Conservation (phyloP, 1,139 yeast species). For the Taphrina sp. region DNA sequence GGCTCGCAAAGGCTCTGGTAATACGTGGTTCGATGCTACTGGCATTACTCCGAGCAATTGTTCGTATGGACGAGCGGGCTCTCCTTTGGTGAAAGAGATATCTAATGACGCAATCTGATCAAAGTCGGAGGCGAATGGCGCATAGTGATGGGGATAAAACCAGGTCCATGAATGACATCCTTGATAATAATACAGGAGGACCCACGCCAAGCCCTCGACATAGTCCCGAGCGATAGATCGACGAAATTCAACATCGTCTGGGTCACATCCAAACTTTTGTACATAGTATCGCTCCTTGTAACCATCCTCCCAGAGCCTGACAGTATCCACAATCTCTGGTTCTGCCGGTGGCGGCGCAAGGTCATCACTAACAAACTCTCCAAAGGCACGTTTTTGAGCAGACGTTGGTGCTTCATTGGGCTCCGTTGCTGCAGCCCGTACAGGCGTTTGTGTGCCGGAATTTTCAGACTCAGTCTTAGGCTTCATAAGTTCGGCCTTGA, state of each 20-base stretch:
- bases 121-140: slow-evolving; percentile 94
- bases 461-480: slow-evolving; percentile 47
- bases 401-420: slow-evolving; percentile 36
- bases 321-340: slow-evolving; percentile 49
- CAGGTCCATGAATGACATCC: slow-evolving; percentile 99
- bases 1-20: slow-evolving; percentile 79
- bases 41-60: slow-evolving; percentile 97
- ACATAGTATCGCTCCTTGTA: slow-evolving; percentile 78
- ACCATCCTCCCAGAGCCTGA: slow-evolving; percentile 82
- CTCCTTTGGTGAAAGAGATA: slow-evolving; percentile 64
- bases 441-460: slow-evolving; percentile 36
- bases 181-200: slow-evolving; percentile 84
- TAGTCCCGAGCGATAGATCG: slow-evolving; percentile 68
- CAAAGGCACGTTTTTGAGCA: slow-evolving; percentile 31
- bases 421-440: slow-evolving; percentile 33
- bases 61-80: slow-evolving; percentile 89
- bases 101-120: slow-evolving; percentile 58
- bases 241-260: slow-evolving; percentile 60
- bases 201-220: slow-evolving; percentile 96
- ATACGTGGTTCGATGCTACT: slow-evolving; percentile 79
- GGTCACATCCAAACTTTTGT: slow-evolving; percentile 64
- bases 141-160: slow-evolving; percentile 96
- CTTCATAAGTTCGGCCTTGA: slow-evolving; percentile 27
- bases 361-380: slow-evolving; percentile 24
- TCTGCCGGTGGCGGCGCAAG: slow-evolving; percentile 16